Evolutionary conservation across 768 basidiomycete genomes (phyloP).

Genomic region (Termitomyces sp.): DNA sequence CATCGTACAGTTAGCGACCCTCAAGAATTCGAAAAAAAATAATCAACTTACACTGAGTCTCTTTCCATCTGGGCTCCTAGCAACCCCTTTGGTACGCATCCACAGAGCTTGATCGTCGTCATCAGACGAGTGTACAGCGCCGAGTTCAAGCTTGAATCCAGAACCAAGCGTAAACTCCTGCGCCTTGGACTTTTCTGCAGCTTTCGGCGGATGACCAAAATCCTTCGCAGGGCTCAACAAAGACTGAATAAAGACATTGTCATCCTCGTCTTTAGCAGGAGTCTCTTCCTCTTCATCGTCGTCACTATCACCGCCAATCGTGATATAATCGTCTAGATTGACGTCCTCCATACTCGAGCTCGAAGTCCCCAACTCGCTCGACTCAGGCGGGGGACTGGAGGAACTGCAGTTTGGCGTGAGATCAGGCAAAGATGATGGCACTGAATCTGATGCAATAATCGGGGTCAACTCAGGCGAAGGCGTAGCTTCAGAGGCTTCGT

Average conservation of each 20-base stretch:
- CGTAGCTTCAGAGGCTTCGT: constrained; percentile 3
- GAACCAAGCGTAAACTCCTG: constrained; percentile 26
- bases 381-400: constrained; percentile 53
- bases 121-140: constrained; percentile 20
- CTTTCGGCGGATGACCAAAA: constrained; percentile 33
- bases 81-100: constrained; percentile 20
- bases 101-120: constrained; percentile 23
- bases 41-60: constrained; percentile 19
- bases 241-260: constrained; percentile 27
- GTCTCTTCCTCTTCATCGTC: constrained; percentile 23
- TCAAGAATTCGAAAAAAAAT: not conserved
- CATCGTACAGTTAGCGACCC: constrained; percentile 11
- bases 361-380: constrained; percentile 32
- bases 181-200: constrained; percentile 18
- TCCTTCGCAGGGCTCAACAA: constrained; percentile 37
- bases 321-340: constrained; percentile 11
- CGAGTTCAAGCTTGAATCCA: constrained; percentile 31
- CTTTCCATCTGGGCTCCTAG: constrained; percentile 19
- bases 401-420: constrained; percentile 58
- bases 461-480: constrained; percentile 6
- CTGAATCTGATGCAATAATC: constrained; percentile 25
- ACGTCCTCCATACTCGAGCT: constrained; percentile 10
- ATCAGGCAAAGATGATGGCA: constrained; percentile 46
- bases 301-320: constrained; percentile 18
- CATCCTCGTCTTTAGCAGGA: constrained; percentile 19